Evolutionary conservation across 192 early-diverging fungal species (phyloP).

Genomic region (Phlyctochytrium planicorne): DNA sequence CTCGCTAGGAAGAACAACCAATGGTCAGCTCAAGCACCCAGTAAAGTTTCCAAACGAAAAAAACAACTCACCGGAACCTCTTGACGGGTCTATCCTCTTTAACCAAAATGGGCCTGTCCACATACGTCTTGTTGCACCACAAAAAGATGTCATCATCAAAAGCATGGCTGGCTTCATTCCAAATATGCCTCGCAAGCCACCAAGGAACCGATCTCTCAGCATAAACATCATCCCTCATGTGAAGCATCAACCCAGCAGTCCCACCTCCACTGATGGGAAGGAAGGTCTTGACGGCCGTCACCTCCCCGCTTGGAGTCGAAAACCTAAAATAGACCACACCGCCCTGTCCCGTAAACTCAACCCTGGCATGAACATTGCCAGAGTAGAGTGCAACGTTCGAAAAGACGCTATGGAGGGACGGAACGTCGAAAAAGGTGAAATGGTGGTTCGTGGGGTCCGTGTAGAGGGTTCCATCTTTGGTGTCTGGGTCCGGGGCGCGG

Average conservation of each 20-base stretch:
- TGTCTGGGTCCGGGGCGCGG: not conserved
- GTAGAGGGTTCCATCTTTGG: not conserved
- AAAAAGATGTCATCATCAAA: slow-evolving; percentile 9
- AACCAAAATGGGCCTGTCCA: slow-evolving; percentile 16
- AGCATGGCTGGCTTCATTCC: slow-evolving; percentile 8
- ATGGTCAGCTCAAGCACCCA: not conserved
- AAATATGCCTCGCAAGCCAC: slow-evolving; percentile 24
- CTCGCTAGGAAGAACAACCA: not conserved
- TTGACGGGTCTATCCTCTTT: slow-evolving; percentile 30
- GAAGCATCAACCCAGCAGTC: slow-evolving; percentile 4
- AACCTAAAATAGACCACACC: slow-evolving; percentile 25
- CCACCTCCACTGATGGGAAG: slow-evolving; percentile 9
- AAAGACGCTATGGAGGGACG: slow-evolving; percentile 2
- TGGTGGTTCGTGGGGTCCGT: slow-evolving; percentile 3
- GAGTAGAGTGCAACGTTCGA: not conserved
- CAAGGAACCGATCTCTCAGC: slow-evolving; percentile 24
- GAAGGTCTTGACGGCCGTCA: slow-evolving; percentile 28
- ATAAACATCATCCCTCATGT: slow-evolving; percentile 24
- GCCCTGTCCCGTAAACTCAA: slow-evolving; percentile 12
- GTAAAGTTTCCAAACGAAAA: not conserved
- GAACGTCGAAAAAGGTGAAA: slow-evolving; percentile 7
- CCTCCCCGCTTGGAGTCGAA: slow-evolving; percentile 18
- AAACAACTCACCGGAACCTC: slow-evolving; percentile 13
- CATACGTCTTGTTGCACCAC: slow-evolving; percentile 23
- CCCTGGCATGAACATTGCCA: slow-evolving; percentile 1